These are phyloP conservation scores for Oropetium thomaeum DNA, from an alignment of 176 grass and related monocot species.

Conservation along the genomic window DNA sequence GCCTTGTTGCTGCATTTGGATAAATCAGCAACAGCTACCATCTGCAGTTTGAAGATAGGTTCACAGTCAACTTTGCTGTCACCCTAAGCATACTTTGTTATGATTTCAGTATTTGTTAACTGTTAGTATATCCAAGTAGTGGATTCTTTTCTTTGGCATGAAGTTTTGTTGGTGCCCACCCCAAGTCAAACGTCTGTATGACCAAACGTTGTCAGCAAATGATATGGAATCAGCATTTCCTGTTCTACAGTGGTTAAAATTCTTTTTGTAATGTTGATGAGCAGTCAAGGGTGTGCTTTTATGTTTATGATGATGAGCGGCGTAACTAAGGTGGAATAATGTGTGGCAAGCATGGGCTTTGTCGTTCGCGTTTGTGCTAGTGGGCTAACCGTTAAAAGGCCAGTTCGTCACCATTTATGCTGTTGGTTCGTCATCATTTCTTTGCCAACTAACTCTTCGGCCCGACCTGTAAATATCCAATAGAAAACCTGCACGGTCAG, in stretches of 20 bases:
- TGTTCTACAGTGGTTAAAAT: not conserved
- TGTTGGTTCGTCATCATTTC: too few relatives aligned
- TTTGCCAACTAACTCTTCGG: too few relatives aligned
- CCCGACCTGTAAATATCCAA: too few relatives aligned
- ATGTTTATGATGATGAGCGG: too few relatives aligned
- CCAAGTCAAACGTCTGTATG: not conserved
- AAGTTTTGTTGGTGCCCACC: conserved; percentile 11
- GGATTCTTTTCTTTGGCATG: not conserved
- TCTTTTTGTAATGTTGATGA: not conserved
- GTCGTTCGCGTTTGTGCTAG: not conserved
- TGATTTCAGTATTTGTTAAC: conserved; percentile 7
- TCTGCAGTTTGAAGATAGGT: not conserved
- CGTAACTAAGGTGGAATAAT: too few relatives aligned
- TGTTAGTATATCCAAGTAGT: not conserved
- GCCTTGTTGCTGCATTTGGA: not conserved
- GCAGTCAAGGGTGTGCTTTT: too few relatives aligned
- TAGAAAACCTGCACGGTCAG: too few relatives aligned
- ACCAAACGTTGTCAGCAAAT: not conserved
- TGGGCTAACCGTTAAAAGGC: not conserved
- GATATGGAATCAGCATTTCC: not conserved
- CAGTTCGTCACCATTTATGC: not conserved
- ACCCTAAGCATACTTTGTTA: not conserved
- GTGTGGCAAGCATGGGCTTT: too few relatives aligned
- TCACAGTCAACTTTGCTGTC: not conserved
- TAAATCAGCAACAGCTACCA: not conserved